Conservation (phyloP, 2,329 filamentous ascomycete species). For the Aspergillus quadrilineatus region DNA sequence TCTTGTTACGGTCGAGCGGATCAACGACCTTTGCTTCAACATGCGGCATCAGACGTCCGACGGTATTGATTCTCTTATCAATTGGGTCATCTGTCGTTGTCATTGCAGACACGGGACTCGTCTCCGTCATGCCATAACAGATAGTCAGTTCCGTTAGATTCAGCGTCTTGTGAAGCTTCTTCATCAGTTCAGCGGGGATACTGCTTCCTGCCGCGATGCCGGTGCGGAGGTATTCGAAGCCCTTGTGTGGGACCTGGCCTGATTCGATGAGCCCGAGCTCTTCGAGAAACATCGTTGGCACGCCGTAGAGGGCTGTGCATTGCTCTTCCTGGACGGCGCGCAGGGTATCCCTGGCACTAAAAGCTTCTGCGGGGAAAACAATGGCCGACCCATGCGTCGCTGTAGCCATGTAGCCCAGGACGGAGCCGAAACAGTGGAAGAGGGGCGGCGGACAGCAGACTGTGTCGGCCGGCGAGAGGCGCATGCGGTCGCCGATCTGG, state of each 20-base stretch:
- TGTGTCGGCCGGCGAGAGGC: constrained; percentile 68
- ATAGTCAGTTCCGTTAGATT: constrained; percentile 83
- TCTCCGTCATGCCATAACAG: constrained; percentile 97
- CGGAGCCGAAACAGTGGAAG: constrained; percentile 77
- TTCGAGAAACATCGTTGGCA: constrained; percentile 92
- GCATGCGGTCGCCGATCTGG: constrained; percentile 82
- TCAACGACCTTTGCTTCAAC: constrained; percentile 77
- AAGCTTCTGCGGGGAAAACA: constrained; percentile 82
- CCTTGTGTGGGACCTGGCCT: constrained; percentile 47
- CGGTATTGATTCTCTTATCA: constrained; percentile 68
- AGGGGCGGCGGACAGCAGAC: constrained; percentile 63
- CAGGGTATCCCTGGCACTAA: constrained; percentile 74
- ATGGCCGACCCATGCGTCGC: constrained; percentile 78
- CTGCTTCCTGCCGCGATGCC: constrained; percentile 86
- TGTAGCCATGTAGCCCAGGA: constrained; percentile 94
- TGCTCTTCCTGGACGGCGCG: constrained; percentile 61
- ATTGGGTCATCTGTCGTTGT: constrained; percentile 74
- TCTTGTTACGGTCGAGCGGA: constrained; percentile 57
- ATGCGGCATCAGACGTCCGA: constrained; percentile 82
- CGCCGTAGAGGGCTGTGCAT: constrained; percentile 75
- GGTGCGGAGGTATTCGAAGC: constrained; percentile 70
- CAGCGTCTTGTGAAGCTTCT: constrained; percentile 64
- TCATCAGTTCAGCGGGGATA: constrained; percentile 75
- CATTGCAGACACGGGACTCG: constrained; percentile 70
- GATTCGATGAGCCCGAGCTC: constrained; percentile 73